A percentile compares a stretch with the other conserved stretches of the same genome.
phyloP scores from a whole-genome alignment of 1,139 yeast genomes.

The Zygoascus meyerae region DNA sequence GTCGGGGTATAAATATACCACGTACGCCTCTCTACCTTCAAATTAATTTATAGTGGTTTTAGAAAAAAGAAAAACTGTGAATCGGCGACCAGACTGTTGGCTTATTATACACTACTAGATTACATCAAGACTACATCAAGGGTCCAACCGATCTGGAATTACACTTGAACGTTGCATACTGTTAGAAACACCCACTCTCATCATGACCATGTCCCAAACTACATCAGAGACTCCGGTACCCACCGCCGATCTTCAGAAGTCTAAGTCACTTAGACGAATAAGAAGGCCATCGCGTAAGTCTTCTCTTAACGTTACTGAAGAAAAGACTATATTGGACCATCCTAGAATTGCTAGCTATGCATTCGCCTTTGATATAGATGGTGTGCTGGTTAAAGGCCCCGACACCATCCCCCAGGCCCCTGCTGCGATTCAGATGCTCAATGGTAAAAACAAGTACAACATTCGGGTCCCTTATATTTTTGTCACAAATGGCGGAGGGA shows the following conservation, averaged over 20 bases:
- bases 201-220: too few relatives aligned
- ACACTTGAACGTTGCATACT: too few relatives aligned
- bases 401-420: constrained; percentile 72
- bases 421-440: constrained; percentile 60
- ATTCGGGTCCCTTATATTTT: constrained; percentile 79
- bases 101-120: too few relatives aligned
- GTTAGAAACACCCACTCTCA: too few relatives aligned
- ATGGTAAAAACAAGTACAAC: constrained; percentile 73
- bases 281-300: constrained; percentile 10
- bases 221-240: too few relatives aligned
- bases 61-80: too few relatives aligned
- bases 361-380: constrained; percentile 83
- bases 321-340: constrained; percentile 16
- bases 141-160: too few relatives aligned
- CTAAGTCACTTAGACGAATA: neutral
- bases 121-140: too few relatives aligned
- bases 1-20: too few relatives aligned
- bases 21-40: too few relatives aligned
- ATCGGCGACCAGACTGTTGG: too few relatives aligned
- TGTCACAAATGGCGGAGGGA: constrained; percentile 87
- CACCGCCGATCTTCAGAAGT: neutral
- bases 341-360: constrained; percentile 65
- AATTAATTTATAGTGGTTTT: too few relatives aligned
- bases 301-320: constrained; percentile 13
- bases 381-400: constrained; percentile 75